A percentile compares a stretch with the other conserved stretches of the same genome.
Conservation (phyloP, 2,329 filamentous ascomycete species). For the Arthroderma sp. region DNA sequence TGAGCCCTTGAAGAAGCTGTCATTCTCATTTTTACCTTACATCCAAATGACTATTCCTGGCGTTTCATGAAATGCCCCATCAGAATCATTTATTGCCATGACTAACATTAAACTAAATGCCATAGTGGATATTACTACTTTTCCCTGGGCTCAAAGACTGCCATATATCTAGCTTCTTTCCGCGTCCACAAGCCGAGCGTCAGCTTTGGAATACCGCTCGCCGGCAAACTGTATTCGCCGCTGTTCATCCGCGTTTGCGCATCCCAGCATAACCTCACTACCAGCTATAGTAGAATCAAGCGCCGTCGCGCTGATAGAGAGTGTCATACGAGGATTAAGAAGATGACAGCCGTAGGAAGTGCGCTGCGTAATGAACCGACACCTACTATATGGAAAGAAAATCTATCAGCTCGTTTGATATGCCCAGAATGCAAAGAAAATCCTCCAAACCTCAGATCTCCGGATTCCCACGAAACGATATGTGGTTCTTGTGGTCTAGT, state of each 20-base stretch:
- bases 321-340: conserved; percentile 15
- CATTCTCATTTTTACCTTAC: conserved; percentile 9
- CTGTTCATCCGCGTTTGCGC: conserved; percentile 50
- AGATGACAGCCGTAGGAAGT: conserved; percentile 28
- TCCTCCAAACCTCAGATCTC: conserved; percentile 86
- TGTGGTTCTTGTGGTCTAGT: conserved; percentile 87
- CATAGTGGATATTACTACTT: not conserved
- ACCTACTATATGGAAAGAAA: conserved; percentile 54
- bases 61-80: too few relatives aligned
- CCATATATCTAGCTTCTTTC: conserved; percentile 12
- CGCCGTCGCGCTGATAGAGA: conserved; percentile 27
- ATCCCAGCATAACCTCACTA: conserved; percentile 33
- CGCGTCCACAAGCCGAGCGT: conserved; percentile 2
- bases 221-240: conserved; percentile 59
- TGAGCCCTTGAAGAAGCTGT: conserved; percentile 8
- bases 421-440: conserved; percentile 85
- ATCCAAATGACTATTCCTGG: too few relatives aligned
- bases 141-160: conserved; percentile 11
- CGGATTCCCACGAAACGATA: conserved; percentile 85
- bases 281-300: conserved; percentile 32
- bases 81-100: too few relatives aligned
- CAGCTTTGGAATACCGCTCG: conserved; percentile 1
- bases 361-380: conserved; percentile 30
- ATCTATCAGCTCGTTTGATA: conserved; percentile 71
- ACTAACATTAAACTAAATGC: too few relatives aligned